Evolutionary conservation across 2,329 filamentous ascomycete genomes (phyloP), one percentile per base, ranked within the genome.

Genomic region (Aureobasidium sp.): DNA sequence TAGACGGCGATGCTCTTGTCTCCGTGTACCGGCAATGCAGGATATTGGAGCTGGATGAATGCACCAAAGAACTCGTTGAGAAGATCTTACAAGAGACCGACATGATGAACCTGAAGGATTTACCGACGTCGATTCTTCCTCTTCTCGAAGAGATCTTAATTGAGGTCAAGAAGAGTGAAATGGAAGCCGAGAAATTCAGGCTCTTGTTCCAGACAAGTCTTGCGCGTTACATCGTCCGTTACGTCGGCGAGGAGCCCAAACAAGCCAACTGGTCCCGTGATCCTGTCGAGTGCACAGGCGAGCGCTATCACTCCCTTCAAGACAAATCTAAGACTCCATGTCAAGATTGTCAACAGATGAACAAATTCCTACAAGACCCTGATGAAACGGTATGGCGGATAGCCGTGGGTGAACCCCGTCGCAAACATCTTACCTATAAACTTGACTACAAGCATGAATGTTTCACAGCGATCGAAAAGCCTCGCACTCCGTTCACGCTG

Each of bases 211-310:
- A 48, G 11, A 24, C 34, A 12, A 21, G 44, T 19, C 30, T 48
- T 6, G 14, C 8, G 10, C 19, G 25, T 14, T 48, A 25, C 19
- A 19, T 48, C 12, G 21, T 27, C 5, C 30, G 30, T 16, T 35
- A 37, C 16, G 44, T 38, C 21, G 22, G 44, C n/a, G 27, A 37
- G 14, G 44, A 48, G 32, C 44, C 44, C 32, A 48, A 25, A 19
- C 44, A 35, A 27, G 6, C 7, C 14, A 14, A 37, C 32, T 37
- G 29, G 44, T 25, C 34, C 2, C 44, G 44, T 21, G 34, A 17
- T 3, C 30, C 44, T 4, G 29, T 19, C 6, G 17, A 30, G 12
- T 48, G 44, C 14, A 7, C 25, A 25, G 14, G 24, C 2, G 10
- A 19, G 14, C 6, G 6, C 11, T 11, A 7, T 12, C 7, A 4